phyloP scores from a whole-genome alignment of 148 eudicot species.

The Amaranthus palmeri region DNA sequence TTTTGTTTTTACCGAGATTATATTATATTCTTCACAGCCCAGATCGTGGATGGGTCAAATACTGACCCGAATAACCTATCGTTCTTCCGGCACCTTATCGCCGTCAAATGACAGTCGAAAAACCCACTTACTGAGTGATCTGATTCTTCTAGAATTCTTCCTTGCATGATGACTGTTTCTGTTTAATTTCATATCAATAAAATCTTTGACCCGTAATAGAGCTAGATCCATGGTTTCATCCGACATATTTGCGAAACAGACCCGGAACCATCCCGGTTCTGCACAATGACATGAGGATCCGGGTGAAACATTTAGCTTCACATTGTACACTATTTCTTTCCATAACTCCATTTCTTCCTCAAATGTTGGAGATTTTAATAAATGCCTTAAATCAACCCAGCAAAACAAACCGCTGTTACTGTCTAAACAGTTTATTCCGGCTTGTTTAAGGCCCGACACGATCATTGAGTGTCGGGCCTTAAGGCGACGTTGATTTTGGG shows the following conservation, averaged over 20 bases:
- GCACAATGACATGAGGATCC: constrained; percentile 74
- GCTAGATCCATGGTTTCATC: constrained; percentile 49
- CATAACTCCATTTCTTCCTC: constrained; percentile 68
- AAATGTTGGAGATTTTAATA: constrained; percentile 41
- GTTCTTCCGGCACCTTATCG: constrained; percentile 34
- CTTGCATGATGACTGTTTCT: constrained; percentile 18
- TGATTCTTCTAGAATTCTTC: constrained; percentile 36
- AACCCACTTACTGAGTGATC: constrained; percentile 70
- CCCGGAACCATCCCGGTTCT: constrained; percentile 84
- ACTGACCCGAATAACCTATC: constrained; percentile 14
- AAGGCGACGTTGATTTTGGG: constrained; percentile 41
- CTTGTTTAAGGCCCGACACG: constrained; percentile 38
- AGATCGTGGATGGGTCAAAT: not conserved
- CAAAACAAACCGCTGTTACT: constrained; percentile 64
- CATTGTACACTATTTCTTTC: constrained; percentile 58
- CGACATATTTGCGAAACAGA: constrained; percentile 69
- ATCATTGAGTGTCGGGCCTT: constrained; percentile 35
- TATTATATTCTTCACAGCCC: not conserved
- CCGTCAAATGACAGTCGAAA: constrained; percentile 62
- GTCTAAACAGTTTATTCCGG: constrained; percentile 51
- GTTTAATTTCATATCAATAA: constrained; percentile 26
- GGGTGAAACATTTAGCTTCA: constrained; percentile 63
- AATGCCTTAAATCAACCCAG: constrained; percentile 73
- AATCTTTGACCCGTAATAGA: constrained; percentile 46
- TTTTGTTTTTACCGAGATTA: not conserved